Percentiles rank a stretch among this genome's conserved stretches.
Conservation (phyloP, 1,139 yeast species). For the Nakaseomyces sp. region DNA sequence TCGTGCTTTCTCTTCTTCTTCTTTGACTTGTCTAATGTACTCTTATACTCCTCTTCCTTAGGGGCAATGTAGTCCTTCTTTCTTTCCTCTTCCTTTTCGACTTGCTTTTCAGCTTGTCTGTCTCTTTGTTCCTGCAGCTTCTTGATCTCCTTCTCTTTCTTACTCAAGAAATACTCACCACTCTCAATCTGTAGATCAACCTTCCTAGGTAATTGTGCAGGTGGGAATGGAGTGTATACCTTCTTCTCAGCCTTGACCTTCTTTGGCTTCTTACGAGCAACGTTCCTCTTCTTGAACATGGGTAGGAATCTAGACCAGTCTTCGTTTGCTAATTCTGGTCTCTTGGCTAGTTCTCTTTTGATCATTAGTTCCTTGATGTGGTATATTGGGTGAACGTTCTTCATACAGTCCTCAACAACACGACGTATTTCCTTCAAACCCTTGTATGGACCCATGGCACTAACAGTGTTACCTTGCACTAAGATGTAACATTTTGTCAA, state of each 20-base stretch:
- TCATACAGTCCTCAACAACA: slow-evolving; percentile 96
- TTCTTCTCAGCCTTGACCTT: slow-evolving; percentile 61
- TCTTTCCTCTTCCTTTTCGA: slow-evolving; percentile 58
- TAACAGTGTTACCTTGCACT: slow-evolving; percentile 96
- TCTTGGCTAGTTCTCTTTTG: slow-evolving; percentile 86
- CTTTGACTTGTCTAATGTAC: slow-evolving; percentile 17
- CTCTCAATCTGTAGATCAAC: slow-evolving; percentile 94
- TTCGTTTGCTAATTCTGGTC: slow-evolving; percentile 89
- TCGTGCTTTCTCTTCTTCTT: slow-evolving; percentile 21
- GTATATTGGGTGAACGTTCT: slow-evolving; percentile 90
- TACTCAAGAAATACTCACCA: slow-evolving; percentile 94
- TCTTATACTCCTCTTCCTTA: slow-evolving; percentile 50
- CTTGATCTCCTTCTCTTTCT: slow-evolving; percentile 66
- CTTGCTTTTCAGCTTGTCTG: slow-evolving; percentile 64
- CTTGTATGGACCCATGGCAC: slow-evolving; percentile 94
- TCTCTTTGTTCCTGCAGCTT: slow-evolving; percentile 70
- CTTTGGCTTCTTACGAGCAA: slow-evolving; percentile 85
- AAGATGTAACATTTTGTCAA: slow-evolving; percentile 87
- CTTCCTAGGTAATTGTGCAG: slow-evolving; percentile 94
- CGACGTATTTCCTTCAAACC: slow-evolving; percentile 89
- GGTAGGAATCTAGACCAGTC: slow-evolving; percentile 98
- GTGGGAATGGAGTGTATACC: slow-evolving; percentile 98
- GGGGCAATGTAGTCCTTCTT: slow-evolving; percentile 81
- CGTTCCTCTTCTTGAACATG: slow-evolving; percentile 91
- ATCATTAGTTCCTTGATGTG: slow-evolving; percentile 96